These are phyloP conservation scores for Oryza brachyantha DNA, from an alignment of 176 grass and related monocot species.

Conservation along the genomic window DNA sequence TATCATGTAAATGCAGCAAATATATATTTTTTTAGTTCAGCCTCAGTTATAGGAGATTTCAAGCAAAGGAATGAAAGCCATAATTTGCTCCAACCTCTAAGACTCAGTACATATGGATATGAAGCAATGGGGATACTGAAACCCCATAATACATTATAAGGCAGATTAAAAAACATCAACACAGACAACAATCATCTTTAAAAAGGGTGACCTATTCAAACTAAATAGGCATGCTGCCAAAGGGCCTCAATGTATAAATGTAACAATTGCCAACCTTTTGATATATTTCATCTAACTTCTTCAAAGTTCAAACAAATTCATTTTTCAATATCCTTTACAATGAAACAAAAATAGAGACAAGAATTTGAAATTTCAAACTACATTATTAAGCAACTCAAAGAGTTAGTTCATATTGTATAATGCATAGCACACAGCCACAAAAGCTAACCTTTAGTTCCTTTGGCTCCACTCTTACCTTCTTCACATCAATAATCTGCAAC, in stretches of 20 bases:
- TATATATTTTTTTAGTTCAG: neutral
- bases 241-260: conserved; percentile 6
- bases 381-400: conserved; percentile 10
- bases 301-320: conserved; percentile 13
- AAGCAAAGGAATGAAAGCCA: neutral
- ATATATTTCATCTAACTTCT: conserved; percentile 30
- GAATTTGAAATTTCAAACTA: conserved; percentile 24
- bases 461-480: conserved; percentile 34
- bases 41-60: neutral
- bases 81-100: conserved; percentile 5
- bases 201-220: neutral
- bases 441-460: conserved; percentile 44
- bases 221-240: neutral
- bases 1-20: conserved; percentile 16
- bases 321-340: conserved; percentile 31
- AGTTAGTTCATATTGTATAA: neutral
- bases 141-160: conserved; percentile 14
- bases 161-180: neutral
- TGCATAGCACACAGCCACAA: neutral
- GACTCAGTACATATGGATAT: neutral
- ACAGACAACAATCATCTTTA: neutral
- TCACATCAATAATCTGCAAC: conserved; percentile 40
- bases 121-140: neutral
- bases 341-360: conserved; percentile 19
- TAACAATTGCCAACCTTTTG: conserved; percentile 31